Evolutionary conservation across 2,329 filamentous ascomycete species (phyloP), one percentile per base, ranked within the genome.

Genomic region (Colletotrichum sp.): DNA sequence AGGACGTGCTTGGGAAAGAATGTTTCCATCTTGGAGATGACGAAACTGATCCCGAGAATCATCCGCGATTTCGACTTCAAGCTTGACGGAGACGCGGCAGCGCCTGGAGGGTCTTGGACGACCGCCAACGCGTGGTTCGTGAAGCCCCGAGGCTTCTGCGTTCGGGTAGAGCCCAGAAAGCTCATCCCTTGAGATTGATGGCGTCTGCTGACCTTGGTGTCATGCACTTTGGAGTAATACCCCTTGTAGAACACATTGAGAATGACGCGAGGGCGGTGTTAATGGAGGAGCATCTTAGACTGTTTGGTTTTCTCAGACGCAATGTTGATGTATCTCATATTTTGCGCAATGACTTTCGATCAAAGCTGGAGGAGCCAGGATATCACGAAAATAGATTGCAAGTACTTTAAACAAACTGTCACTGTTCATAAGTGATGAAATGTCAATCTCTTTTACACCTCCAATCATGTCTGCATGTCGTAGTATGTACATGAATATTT

Each of bases 1-100:
- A 78, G 87, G 14, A 86, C 83, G 0, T 88, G 87, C 71, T 77
- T 88, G 7, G 87, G 87, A 0, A 84, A 84, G 62, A 84, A 89
- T 69, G 83, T 88, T 28, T 84, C 85, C 3, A 79, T 85, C 14
- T 76, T 88, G 67, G 87, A 88, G 77, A 84, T 88, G 69, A 81
- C 79, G 5, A 88, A 87, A 76, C 68, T 87, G 16, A 81, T 88
- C 4, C 86, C 86, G 2, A 78, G 82, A n/a, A 72, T 85, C 3
- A 67, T 85, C 13, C 79, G 78, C 7, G 79, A 81, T 12, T 85
- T 84, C 66, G 80, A 84, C 18, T 82, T 86, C 55, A 77, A 81
- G 61, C 78, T 84, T 5, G 67, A 73, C 8, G 75, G 76, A 9
- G 48, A 56, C 2, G 26, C 77, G 5, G 26, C 16, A 7, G 8